These are phyloP conservation scores for Psilocybe tampanensis DNA, from an alignment of 768 basidiomycete species.

Conservation along the genomic window DNA sequence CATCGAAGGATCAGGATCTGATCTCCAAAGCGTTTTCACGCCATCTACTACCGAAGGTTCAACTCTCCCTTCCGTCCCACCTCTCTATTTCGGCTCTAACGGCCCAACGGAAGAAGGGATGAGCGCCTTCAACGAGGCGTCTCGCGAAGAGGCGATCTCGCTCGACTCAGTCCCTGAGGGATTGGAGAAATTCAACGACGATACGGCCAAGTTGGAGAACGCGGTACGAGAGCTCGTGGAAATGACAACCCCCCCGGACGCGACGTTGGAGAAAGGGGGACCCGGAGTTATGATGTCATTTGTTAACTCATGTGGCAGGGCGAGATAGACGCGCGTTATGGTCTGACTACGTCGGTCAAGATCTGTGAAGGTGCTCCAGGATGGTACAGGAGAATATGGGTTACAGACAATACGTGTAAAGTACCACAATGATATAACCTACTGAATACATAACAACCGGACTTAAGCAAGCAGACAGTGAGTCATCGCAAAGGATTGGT, in stretches of 20 bases:
- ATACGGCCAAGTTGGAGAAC: constrained; percentile 31
- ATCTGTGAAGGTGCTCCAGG: too few species aligned
- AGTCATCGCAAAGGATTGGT: too few species aligned
- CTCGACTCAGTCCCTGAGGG: constrained; percentile 38
- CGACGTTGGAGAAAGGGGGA: too few species aligned
- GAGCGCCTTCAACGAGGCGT: constrained; percentile 23
- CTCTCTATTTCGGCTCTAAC: constrained; percentile 14
- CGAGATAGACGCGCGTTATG: too few species aligned
- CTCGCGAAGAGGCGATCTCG: constrained; percentile 27
- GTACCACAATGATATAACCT: too few species aligned
- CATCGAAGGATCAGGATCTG: constrained; percentile 9
- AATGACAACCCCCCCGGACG: background rate
- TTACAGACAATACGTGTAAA: too few species aligned
- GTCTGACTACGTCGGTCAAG: too few species aligned
- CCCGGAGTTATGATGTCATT: too few species aligned
- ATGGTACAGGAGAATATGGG: too few species aligned
- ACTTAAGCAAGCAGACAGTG: too few species aligned
- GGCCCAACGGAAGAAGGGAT: constrained; percentile 16
- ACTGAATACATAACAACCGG: too few species aligned
- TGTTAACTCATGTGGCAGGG: too few species aligned
- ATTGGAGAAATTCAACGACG: constrained; percentile 34
- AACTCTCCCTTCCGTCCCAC: constrained; percentile 1
- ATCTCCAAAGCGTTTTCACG: constrained; percentile 1
- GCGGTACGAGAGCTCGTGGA: constrained; percentile 7
- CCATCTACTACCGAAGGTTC: background rate